Percentiles rank a stretch among this genome's conserved stretches.
Evolutionary conservation across 1,284 basidiomycete species (phyloP).

Genomic region (Malassezia brasiliensis): DNA sequence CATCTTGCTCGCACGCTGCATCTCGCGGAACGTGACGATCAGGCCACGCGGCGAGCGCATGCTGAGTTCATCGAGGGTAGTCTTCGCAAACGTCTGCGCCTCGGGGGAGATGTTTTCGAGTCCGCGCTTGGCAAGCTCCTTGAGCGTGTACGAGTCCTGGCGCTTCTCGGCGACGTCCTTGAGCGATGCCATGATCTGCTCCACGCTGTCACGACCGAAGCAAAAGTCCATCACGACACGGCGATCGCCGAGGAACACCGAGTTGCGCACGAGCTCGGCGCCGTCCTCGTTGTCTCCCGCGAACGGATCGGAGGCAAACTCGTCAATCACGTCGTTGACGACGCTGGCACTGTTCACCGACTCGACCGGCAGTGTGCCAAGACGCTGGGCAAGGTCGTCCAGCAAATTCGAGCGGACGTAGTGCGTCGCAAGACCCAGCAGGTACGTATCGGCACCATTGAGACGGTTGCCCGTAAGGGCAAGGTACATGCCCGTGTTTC

Average conservation of each 20-base stretch:
- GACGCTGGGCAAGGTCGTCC: conserved; percentile 27
- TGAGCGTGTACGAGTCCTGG: conserved; percentile 21
- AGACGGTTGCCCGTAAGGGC: conserved; percentile 63
- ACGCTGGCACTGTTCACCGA: conserved; percentile 21
- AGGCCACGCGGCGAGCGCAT: conserved; percentile 39
- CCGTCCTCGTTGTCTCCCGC: conserved; percentile 6
- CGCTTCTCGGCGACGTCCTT: conserved; percentile 23
- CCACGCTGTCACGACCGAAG: conserved; percentile 35
- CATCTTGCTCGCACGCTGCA: conserved; percentile 27
- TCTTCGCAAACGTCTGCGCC: conserved; percentile 26
- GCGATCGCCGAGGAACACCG: conserved; percentile 32
- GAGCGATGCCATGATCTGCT: conserved; percentile 31
- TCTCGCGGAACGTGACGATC: conserved; percentile 35
- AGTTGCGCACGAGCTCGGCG: conserved; percentile 21
- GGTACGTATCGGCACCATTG: conserved; percentile 39
- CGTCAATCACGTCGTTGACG: conserved; percentile 27
- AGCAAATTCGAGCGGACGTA: conserved; percentile 29
- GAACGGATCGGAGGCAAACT: conserved; percentile 35
- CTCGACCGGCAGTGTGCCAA: conserved; percentile 26
- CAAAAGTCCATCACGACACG: conserved; percentile 40
- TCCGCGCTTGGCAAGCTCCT: conserved; percentile 22
- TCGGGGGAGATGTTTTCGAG: conserved; percentile 18
- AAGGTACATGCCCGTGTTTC: conserved; percentile 82
- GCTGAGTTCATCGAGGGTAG: conserved; percentile 30
- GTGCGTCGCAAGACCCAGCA: conserved; percentile 42